These are phyloP conservation scores for Sparassis latifolia DNA, from an alignment of 1,284 basidiomycete species.

Conservation along the genomic window DNA sequence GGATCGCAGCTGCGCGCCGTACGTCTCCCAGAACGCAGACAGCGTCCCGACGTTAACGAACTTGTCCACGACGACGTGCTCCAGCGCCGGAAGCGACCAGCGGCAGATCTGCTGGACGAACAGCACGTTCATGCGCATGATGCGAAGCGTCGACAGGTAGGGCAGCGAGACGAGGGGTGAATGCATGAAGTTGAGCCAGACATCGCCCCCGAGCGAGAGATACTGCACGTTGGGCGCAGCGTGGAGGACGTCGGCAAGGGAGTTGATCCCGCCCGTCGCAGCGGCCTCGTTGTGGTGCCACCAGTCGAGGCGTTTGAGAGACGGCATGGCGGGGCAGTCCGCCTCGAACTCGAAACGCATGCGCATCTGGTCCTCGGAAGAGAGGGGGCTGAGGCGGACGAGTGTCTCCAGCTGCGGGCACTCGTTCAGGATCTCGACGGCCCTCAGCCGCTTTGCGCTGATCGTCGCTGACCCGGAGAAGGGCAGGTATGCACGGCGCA, in stretches of 20 bases:
- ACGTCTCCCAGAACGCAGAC: constrained; percentile 37
- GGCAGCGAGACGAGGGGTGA: constrained; percentile 24
- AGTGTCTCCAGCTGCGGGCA: constrained; percentile 51
- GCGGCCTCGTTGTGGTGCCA: constrained; percentile 56
- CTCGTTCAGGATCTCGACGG: constrained; percentile 37
- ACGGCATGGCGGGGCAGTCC: constrained; percentile 36
- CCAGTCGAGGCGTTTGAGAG: constrained; percentile 62
- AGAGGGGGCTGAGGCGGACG: constrained; percentile 35
- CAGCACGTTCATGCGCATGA: constrained; percentile 42
- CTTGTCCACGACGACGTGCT: constrained; percentile 40
- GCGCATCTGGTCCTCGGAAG: constrained; percentile 15
- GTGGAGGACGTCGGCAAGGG: constrained; percentile 43
- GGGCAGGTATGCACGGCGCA: constrained; percentile 52
- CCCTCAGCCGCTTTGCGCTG: constrained; percentile 22
- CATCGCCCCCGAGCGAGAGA: constrained; percentile 49
- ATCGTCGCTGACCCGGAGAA: constrained; percentile 45
- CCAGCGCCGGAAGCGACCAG: constrained; percentile 51
- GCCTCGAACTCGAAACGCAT: constrained; percentile 51
- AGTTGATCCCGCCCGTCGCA: constrained; percentile 60
- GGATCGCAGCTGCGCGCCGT: constrained; percentile 43
- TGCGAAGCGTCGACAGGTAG: constrained; percentile 45
- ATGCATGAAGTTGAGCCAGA: constrained; percentile 24
- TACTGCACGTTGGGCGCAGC: constrained; percentile 49
- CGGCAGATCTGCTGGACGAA: constrained; percentile 41
- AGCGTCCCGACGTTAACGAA: constrained; percentile 29